A percentile compares a stretch with the other conserved stretches of the same genome.
These are phyloP conservation scores for Solanum chiquidenum DNA, from an alignment of 257 asterid species.

Conservation along the genomic window DNA sequence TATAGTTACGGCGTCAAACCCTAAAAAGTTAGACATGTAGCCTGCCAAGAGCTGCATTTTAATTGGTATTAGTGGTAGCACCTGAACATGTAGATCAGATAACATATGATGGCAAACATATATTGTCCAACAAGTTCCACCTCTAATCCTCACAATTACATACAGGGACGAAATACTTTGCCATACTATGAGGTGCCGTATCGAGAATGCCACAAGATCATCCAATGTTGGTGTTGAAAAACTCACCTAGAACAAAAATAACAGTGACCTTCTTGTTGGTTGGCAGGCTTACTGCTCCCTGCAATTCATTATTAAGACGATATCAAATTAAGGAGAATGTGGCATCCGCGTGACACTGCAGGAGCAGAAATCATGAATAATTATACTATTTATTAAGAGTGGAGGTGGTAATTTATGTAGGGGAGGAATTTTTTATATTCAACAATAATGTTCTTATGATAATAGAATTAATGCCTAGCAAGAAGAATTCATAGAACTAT, in stretches of 20 bases:
- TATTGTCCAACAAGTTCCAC: not conserved
- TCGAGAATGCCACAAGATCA: not conserved
- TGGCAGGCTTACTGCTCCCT: constrained; percentile 8
- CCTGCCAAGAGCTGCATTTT: not conserved
- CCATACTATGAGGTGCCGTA: not conserved
- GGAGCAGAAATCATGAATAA: not conserved
- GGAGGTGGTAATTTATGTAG: not conserved
- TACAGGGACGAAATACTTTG: not conserved
- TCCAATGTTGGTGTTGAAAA: not conserved
- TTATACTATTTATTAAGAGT: not conserved
- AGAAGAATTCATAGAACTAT: not conserved
- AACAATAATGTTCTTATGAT: not conserved
- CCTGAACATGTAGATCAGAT: not conserved
- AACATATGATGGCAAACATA: not conserved
- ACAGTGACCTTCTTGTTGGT: constrained; percentile 8
- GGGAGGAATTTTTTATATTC: not conserved
- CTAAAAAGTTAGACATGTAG: not conserved
- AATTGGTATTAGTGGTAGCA: not conserved
- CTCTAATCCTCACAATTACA: not conserved
- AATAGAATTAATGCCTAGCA: not conserved
- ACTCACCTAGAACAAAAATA: constrained; percentile 16
- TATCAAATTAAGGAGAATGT: not conserved
- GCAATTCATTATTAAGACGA: not conserved
- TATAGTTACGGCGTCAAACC: not conserved
- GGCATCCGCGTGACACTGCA: not conserved